Evolutionary conservation across 208 protist genomes (phyloP), one percentile per base, ranked within the genome.

Genomic region (Trypanosoma cruzi): DNA sequence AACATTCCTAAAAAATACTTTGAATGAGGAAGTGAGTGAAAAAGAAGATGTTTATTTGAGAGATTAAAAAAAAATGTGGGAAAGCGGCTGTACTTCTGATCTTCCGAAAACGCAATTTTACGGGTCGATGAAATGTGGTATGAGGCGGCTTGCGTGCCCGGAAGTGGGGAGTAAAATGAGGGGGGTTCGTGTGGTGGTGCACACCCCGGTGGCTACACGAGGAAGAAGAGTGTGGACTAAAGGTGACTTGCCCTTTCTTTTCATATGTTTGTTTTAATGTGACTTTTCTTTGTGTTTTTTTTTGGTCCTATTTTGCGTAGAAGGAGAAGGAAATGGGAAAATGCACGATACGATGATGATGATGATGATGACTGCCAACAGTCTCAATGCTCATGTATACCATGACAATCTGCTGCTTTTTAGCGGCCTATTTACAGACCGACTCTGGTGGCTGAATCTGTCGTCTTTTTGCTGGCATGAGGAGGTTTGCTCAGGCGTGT

Each of bases 401-500:
- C 55, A 31, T 40, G 65, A 63, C 22, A 71, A 63, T 55, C 14
- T 71, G 22, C 0, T 63, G 11, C 16, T 71, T 1, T 63, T 48
- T 22, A 52, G 29, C 46, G 65, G 55, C 2, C 28, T 42, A n/a
- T 55, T 24, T 2, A 71, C 65, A 55, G 65, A 71, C 53, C 49
- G 37, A 28, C 28, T 71, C 1, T 71, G 65, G 55, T 71, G 55
- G 52, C 32, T 71, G 31, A 71, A 63, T 71, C 20, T 62, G 6
- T 62, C 65, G 7, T 54, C 65, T 10, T 71, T 71, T 52, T 18
- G 49, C 11, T 71, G 65, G 65, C 26, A 55, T 54, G 65, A 71
- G 20, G 65, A 44, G 32, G 18, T 44, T 36, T 71, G 65, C 24
- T 28, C 26, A 31, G 55, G 55, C 53, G 55, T 63, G 8, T 62